These are phyloP conservation scores for Linnemannia exigua DNA, from an alignment of 192 early-diverging fungal genomes.

Conservation along the genomic window DNA sequence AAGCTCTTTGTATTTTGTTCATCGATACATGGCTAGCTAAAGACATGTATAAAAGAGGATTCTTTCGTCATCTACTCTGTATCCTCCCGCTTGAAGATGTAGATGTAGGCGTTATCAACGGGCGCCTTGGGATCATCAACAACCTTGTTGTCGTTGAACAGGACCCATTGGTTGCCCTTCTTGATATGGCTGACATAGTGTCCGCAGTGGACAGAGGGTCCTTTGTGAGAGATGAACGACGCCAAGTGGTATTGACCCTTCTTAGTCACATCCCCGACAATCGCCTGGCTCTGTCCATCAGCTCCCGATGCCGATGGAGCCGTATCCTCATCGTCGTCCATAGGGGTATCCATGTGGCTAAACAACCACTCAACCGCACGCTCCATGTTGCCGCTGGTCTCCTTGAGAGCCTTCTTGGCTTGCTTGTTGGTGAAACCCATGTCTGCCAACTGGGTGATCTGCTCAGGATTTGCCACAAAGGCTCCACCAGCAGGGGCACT, in stretches of 20 bases:
- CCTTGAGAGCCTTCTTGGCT: conserved; percentile 84
- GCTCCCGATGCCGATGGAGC: background rate
- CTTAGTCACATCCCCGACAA: conserved; percentile 51
- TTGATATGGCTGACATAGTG: conserved; percentile 95
- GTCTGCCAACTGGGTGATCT: conserved; percentile 78
- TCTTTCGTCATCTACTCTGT: background rate
- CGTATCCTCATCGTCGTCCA: conserved; percentile 57
- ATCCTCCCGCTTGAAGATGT: conserved; percentile 70
- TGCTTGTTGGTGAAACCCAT: conserved; percentile 93
- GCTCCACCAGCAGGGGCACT: background rate
- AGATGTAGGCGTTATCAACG: conserved; percentile 78
- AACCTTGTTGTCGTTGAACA: conserved; percentile 98
- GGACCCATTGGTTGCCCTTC: conserved; percentile 82
- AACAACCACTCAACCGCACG: conserved; percentile 98
- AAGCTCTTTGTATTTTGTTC: background rate
- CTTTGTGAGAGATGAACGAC: conserved; percentile 95
- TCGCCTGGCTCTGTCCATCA: conserved; percentile 30
- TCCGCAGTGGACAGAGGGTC: conserved; percentile 94
- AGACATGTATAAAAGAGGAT: background rate
- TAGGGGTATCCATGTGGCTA: conserved; percentile 82
- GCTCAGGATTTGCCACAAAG: conserved; percentile 42
- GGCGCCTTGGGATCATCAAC: conserved; percentile 77
- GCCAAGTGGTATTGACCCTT: conserved; percentile 76
- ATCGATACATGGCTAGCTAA: background rate
- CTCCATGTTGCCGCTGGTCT: conserved; percentile 87